A percentile compares a stretch with the other conserved stretches of the same genome.
These are phyloP conservation scores for Crotalaria pallida DNA, from an alignment of 306 rosid genomes.

Conservation along the genomic window DNA sequence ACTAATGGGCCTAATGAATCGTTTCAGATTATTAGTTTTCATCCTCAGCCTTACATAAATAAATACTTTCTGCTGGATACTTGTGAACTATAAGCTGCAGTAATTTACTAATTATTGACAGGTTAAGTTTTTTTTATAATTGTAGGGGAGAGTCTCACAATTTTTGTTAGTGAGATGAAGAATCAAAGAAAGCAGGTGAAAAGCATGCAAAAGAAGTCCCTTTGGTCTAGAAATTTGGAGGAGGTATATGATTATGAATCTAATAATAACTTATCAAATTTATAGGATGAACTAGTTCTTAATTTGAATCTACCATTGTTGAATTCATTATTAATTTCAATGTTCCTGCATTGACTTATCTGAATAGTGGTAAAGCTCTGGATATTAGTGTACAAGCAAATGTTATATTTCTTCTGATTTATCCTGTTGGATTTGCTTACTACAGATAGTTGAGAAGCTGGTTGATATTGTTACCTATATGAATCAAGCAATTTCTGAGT, in stretches of 20 bases:
- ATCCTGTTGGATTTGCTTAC: conserved; percentile 14
- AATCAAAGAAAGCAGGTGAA: conserved; percentile 80
- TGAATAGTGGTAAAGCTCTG: neutral
- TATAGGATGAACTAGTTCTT: neutral
- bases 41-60: neutral
- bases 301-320: neutral
- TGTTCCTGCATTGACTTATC: neutral
- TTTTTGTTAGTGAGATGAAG: conserved; percentile 72
- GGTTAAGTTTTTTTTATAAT: conserved; percentile 24
- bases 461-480: conserved; percentile 44
- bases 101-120: conserved; percentile 27
- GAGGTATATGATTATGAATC: conserved; percentile 56
- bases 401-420: neutral
- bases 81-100: conserved; percentile 1
- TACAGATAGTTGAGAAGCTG: conserved; percentile 86
- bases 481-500: conserved; percentile 56
- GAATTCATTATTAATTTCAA: neutral
- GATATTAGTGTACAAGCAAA: neutral
- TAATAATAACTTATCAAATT: neutral
- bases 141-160: conserved; percentile 75
- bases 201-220: conserved; percentile 78
- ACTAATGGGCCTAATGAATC: neutral
- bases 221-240: conserved; percentile 76
- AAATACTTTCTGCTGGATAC: neutral
- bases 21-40: conserved; percentile 5